A percentile compares a stretch with the other conserved stretches of the same genome.
phyloP scores from a whole-genome alignment of 106 monocot genomes.

The Ottelia alismoides region DNA sequence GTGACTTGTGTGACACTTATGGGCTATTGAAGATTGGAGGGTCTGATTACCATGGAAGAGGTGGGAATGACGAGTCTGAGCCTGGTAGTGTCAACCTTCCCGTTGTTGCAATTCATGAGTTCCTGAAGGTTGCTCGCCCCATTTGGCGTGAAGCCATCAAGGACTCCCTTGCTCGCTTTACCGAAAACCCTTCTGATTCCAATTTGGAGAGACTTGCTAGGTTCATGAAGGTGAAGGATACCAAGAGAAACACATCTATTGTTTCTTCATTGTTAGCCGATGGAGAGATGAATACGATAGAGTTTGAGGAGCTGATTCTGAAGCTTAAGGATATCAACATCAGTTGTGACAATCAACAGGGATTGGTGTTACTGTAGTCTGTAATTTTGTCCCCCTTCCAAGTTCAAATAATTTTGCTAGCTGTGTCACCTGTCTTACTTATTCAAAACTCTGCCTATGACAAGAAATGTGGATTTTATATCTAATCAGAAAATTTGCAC shows the following conservation, averaged over 20 bases:
- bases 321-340: conserved; percentile 25
- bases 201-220: conserved; percentile 39
- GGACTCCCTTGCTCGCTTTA: conserved; percentile 35
- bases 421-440: no score
- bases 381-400: no score
- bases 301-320: conserved; percentile 34
- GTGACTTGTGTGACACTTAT: conserved; percentile 60
- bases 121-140: conserved; percentile 60
- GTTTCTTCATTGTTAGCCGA: conserved; percentile 28
- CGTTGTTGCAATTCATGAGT: conserved; percentile 29
- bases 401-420: no score
- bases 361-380: no score
- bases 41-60: conserved; percentile 92
- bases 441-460: no score
- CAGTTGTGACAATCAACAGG: no score
- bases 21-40: conserved; percentile 86
- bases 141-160: conserved; percentile 58
- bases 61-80: conserved; percentile 64
- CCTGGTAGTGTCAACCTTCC: conserved; percentile 64
- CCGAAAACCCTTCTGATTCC: conserved; percentile 31
- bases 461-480: no score
- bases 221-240: conserved; percentile 30
- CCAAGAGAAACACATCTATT: conserved; percentile 6
- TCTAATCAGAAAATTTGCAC: no score
- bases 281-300: conserved; percentile 32